Conservation (phyloP, 352 stramenopile genomes). For the Pelagophyceae sp. region DNA sequence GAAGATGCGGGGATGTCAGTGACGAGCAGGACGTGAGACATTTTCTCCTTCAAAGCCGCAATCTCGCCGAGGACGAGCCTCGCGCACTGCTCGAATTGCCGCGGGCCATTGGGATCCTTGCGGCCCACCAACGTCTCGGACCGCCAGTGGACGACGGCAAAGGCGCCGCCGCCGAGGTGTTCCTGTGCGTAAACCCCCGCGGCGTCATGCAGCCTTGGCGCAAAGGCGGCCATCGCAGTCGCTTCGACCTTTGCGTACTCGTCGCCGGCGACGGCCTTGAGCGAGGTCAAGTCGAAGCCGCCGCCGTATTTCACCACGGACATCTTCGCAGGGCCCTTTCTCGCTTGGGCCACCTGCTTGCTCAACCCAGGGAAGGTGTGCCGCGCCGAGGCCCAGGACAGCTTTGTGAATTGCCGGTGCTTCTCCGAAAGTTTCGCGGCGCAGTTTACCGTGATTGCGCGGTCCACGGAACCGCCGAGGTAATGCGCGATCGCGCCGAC, state of each 20-base stretch:
- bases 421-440: neutral
- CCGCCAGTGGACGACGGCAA: conserved; percentile 3
- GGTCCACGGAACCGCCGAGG: neutral
- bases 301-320: neutral
- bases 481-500: neutral
- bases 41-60: neutral
- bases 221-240: neutral
- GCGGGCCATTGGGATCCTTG: neutral
- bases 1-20: neutral
- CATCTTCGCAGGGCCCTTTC: neutral
- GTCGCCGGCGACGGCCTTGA: neutral
- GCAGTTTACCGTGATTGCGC: neutral
- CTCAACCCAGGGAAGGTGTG: neutral
- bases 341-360: neutral
- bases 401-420: neutral
- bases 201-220: neutral
- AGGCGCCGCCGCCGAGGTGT: neutral
- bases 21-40: neutral
- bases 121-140: neutral
- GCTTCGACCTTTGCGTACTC: neutral
- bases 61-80: neutral
- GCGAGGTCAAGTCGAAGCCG: neutral
- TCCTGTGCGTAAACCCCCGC: neutral
- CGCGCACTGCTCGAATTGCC: neutral
- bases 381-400: neutral